Evolutionary conservation across 2,329 filamentous ascomycete genomes (phyloP).

Genomic region (Sarocladium brachiariae): DNA sequence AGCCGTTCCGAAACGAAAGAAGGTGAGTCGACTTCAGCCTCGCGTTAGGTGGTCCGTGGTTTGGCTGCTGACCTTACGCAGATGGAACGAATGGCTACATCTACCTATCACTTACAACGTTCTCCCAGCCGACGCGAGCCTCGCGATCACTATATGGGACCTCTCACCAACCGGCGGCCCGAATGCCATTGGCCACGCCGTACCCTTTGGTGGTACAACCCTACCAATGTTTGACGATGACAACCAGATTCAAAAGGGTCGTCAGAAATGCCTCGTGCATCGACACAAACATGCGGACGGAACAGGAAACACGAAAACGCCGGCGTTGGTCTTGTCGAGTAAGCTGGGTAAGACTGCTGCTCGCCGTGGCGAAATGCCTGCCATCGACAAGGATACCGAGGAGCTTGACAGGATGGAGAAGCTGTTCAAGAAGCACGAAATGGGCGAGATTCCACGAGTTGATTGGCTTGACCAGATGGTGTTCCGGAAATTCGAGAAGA

Average conservation of each 20-base stretch:
- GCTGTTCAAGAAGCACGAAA: slow-evolving; percentile 94
- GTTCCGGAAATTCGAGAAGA: slow-evolving; percentile 81
- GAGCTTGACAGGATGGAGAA: slow-evolving; percentile 86
- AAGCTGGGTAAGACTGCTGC: slow-evolving; percentile 34
- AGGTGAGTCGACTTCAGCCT: slow-evolving; percentile 31
- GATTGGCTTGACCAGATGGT: slow-evolving; percentile 96
- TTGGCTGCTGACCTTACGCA: slow-evolving; percentile 20
- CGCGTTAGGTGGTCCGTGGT: neutral
- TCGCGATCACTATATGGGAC: slow-evolving; percentile 95
- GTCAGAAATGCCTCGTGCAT: slow-evolving; percentile 85
- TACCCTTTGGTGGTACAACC: slow-evolving; percentile 92
- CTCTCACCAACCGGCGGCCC: slow-evolving; percentile 71
- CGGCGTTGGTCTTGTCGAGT: slow-evolving; percentile 37
- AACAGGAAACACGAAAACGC: slow-evolving; percentile 71
- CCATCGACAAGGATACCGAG: slow-evolving; percentile 63
- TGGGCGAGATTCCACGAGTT: slow-evolving; percentile 88
- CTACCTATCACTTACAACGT: slow-evolving; percentile 80
- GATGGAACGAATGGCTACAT: slow-evolving; percentile 95
- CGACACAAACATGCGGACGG: slow-evolving; percentile 80
- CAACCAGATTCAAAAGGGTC: slow-evolving; percentile 82
- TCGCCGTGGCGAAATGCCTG: slow-evolving; percentile 40
- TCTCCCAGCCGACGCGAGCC: slow-evolving; percentile 71
- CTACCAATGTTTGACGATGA: slow-evolving; percentile 87
- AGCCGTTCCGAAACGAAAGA: slow-evolving; percentile 71
- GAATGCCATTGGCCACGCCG: slow-evolving; percentile 64